Percentiles rank a stretch among this genome's conserved stretches.
These are phyloP conservation scores for Gautieria morchelliformis DNA, from an alignment of 768 basidiomycete genomes.

Conservation along the genomic window DNA sequence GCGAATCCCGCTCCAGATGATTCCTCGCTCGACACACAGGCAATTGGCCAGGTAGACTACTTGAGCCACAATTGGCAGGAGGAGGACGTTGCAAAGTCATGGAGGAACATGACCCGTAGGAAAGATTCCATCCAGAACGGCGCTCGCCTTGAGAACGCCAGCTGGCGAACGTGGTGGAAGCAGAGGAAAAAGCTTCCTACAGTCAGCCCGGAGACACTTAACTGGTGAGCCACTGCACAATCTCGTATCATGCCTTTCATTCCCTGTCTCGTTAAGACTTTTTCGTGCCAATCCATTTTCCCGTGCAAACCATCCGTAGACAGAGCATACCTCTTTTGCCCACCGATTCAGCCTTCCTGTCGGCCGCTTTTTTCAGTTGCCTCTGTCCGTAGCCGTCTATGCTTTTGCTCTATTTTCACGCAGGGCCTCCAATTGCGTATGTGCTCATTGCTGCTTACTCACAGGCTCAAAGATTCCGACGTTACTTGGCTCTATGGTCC, in stretches of 20 bases:
- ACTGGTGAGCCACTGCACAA: constrained; percentile 63
- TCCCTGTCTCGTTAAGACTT: background rate
- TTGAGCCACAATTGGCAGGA: constrained; percentile 96
- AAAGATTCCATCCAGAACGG: constrained; percentile 98
- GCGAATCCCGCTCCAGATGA: constrained; percentile 50
- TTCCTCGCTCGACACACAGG: constrained; percentile 70
- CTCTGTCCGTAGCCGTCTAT: background rate
- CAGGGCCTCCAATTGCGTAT: background rate
- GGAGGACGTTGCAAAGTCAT: constrained; percentile 97
- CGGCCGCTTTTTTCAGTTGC: too few species aligned
- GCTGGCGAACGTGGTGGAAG: constrained; percentile 99
- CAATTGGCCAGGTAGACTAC: constrained; percentile 95
- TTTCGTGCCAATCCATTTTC: background rate
- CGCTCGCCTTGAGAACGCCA: constrained; percentile 90
- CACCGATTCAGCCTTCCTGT: too few species aligned
- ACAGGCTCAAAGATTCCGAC: constrained; percentile 97
- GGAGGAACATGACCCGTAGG: constrained; percentile 96
- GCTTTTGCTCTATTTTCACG: background rate
- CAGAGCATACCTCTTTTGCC: too few species aligned
- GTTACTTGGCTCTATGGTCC: constrained; percentile 99
- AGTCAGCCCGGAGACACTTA: constrained; percentile 91
- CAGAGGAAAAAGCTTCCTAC: constrained; percentile 95
- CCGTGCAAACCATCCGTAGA: too few species aligned
- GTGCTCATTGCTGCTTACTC: background rate
- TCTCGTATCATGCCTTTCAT: background rate